phyloP scores from a whole-genome alignment of 768 basidiomycete genomes.

The Tylopilus sp. region DNA sequence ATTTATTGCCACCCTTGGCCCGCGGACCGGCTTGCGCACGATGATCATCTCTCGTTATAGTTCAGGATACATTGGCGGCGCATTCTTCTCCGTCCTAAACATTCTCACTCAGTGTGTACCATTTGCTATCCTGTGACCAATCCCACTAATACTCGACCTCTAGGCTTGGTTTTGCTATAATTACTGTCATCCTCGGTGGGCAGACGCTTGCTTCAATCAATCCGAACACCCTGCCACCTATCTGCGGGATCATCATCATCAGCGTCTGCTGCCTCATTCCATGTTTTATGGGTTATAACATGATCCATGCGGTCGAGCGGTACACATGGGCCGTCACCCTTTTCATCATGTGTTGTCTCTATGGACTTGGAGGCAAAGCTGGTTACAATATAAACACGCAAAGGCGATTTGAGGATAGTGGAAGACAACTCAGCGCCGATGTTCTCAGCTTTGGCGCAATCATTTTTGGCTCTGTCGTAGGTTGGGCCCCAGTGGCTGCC shows the following conservation, averaged over 20 bases:
- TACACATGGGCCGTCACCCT: slow-evolving; percentile 51
- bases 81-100: slow-evolving; percentile 50
- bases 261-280: slow-evolving; percentile 40
- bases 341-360: slow-evolving; percentile 49
- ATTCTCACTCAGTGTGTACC: slow-evolving; percentile 44
- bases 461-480: slow-evolving; percentile 45
- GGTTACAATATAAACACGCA: slow-evolving; percentile 46
- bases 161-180: slow-evolving; percentile 46
- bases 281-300: slow-evolving; percentile 45
- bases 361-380: slow-evolving; percentile 45
- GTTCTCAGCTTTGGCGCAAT: slow-evolving; percentile 52
- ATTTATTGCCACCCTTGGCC: slow-evolving; percentile 54
- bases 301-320: slow-evolving; percentile 50
- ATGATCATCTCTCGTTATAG: slow-evolving; percentile 51
- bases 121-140: not conserved
- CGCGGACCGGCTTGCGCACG: slow-evolving; percentile 49
- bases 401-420: slow-evolving; percentile 40
- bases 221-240: slow-evolving; percentile 41
- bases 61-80: slow-evolving; percentile 47
- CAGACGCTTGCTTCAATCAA: slow-evolving; percentile 48
- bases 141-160: not conserved
- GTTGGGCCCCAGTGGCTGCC: slow-evolving; percentile 53
- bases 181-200: slow-evolving; percentile 50
- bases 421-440: slow-evolving; percentile 42
- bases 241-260: slow-evolving; percentile 48